Base-by-base conservation (phyloP, 306 rosid genomes). In the Pterocarpus santalinus region DNA sequence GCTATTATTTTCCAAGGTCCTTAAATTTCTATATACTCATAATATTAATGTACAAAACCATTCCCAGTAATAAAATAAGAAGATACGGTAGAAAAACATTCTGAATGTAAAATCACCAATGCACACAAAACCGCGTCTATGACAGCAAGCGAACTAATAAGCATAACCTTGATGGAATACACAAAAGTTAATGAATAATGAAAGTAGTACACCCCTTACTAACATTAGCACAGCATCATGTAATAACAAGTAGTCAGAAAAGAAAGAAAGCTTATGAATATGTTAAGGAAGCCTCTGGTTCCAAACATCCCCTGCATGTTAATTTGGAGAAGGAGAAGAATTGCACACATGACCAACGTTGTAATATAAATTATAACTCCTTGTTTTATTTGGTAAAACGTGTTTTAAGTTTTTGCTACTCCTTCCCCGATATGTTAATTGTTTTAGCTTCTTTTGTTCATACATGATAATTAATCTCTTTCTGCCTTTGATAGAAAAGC, bases 151-250 rank as follows among this genome's bases (percentile, higher is more conserved):
- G 62, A 72, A 76, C 36, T 11, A 33, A 34, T 9, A 53, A 56
- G 47, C 47, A 71, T 52, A 77, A 72, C 35, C 44, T 16, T 66
- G 67, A 65, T 49, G 34, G 63, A 56, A 61, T n/a, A 57, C 35
- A 55, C 38, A 32, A 74, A 46, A 1, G 53, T 56, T 60, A 14
- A 46, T 10, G 63, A 51, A 28, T 32, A 46, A 16, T 16, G 13
- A 2, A 65, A 73, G 47, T 44, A 75, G 30, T 16, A 36, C 61
- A 33, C 10, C 46, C 58, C 28, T 33, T 69, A 33, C 44, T 35
- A 35, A 22, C 17, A 61, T 61, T 7, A 61, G 43, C 72, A 62
- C 53, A 80, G 30, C n/a, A 58, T 47, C 43, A 35, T 35, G 72
- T 47, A 17, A 70, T 35, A 60, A 60, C 49, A 16, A 33, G 8